Percentiles rank a stretch among this genome's conserved stretches.
phyloP scores from a whole-genome alignment of 129 eudicot genomes.

The Tagetes erecta region DNA sequence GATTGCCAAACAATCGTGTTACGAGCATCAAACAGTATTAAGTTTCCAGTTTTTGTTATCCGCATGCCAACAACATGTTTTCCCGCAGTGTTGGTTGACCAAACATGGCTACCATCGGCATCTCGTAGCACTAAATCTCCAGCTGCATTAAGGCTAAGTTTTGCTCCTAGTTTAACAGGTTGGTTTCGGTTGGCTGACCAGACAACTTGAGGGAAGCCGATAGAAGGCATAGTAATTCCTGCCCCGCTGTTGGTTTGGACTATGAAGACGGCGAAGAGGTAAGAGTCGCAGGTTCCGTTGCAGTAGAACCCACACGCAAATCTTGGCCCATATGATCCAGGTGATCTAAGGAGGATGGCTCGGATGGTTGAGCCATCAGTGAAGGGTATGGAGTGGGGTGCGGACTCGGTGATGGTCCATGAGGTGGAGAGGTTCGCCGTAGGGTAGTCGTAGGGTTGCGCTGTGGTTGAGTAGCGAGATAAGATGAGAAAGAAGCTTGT shows the following conservation, averaged over 20 bases:
- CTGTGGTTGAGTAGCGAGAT: constrained; percentile 5
- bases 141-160: constrained; percentile 25
- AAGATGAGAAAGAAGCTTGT: constrained; percentile 15
- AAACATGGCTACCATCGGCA: constrained; percentile 42
- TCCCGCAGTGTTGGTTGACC: constrained; percentile 38
- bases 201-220: constrained; percentile 45
- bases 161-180: constrained; percentile 39
- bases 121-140: constrained; percentile 39
- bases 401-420: constrained; percentile 40
- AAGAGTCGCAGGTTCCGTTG: constrained; percentile 42
- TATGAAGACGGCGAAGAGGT: constrained; percentile 46
- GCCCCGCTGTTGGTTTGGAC: constrained; percentile 47
- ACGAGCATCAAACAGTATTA: constrained; percentile 25
- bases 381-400: constrained; percentile 29
- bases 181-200: constrained; percentile 50
- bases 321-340: constrained; percentile 42
- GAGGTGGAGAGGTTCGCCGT: constrained; percentile 48
- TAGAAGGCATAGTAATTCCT: constrained; percentile 17
- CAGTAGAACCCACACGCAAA: constrained; percentile 57
- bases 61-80: constrained; percentile 31
- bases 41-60: constrained; percentile 28
- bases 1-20: constrained; percentile 43
- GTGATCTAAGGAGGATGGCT: constrained; percentile 42
- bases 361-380: constrained; percentile 42
- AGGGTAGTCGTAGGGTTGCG: constrained; percentile 50